Base-by-base conservation (phyloP, 805 yeast genomes). In the Tetrapisispora taiwanensis region DNA sequence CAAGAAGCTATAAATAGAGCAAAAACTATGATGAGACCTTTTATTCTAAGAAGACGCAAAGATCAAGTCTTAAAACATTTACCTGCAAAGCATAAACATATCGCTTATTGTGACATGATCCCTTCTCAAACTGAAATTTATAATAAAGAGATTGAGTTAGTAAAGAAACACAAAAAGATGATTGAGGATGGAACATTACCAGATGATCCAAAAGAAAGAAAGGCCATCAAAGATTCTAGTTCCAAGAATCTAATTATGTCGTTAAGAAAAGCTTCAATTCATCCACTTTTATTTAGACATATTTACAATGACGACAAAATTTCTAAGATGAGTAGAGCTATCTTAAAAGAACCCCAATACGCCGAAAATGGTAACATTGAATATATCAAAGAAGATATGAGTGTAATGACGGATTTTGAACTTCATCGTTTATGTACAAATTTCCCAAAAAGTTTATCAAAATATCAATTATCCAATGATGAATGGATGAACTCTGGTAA, bases 21-120 rank as follows among this genome's bases (percentile, higher is more conserved):
- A 3, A 87, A 86, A 61, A 83, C 92, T 5, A 90, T 92, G 97
- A 90, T 92, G 97, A 84, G 94, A 2, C 99, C 99, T 4, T 92
- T 92, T 67, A 90, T 92, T 8, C 69, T 92, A 55, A 75, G 99
- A 64, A 79, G 99, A 61, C 82, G 81, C 59, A 92, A 92, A 67
- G 84, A 77, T 45, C 97, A 90, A 64, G 98, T 92, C 7, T 73
- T 92, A 63, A 78, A 84, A 58, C 90, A 92, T 59, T 69, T 92
- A 46, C 98, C 98, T 1, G 71, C 74, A 27, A 92, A 92, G 59
- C 66, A 69, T 44, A 86, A 81, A 46, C 67, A 66, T 37, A 73
- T 84, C 31, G 77, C 75, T 42, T 71, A 71, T 50, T 88, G 97
- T 62, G 79, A 75, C 1, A 66, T 88, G 71, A 67, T 73, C 4